Evolutionary conservation across 768 basidiomycete species (phyloP), one percentile per base, ranked within the genome.

Genomic region (Omphalotus guepiniiformis): DNA sequence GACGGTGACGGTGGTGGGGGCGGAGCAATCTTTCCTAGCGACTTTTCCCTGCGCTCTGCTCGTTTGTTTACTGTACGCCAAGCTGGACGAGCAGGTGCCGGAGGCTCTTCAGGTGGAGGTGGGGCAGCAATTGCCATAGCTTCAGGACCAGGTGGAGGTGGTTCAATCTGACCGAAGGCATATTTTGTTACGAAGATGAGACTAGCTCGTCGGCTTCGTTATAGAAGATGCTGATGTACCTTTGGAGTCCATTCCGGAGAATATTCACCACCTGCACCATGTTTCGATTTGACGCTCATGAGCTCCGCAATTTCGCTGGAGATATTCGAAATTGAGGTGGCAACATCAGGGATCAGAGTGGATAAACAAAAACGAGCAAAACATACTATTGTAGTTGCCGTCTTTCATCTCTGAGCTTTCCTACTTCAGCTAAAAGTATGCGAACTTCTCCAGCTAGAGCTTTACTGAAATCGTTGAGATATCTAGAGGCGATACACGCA

Each of bases 381-480:
- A 69, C 73, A 55, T 51, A 80, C 79, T 75, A 76, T 50, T 81
- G 80, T 49, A 81, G 62, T 36, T 75, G 71, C 25, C 78, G 63
- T 36, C 80, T 73, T 59, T 81, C 79, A 46, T 81, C 79, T 42
- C 79, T 69, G 21, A 81, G 70, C 54, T 81, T 78, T 21, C 79
- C 79, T 15, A 81, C 80, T 54, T 81, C 79, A 18, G 74, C 72
- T 21, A 81, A 71, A 13, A 81, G 70, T 46, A 81, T 79, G 28
- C 79, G 75, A n/a, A 81, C 78, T 58, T 81, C 79, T 46, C 71
- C 62, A 7, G 80, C 79, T 30, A 81, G 74, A 1, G 80, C 80
- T 54, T 81, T 82, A 63, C 77, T 79, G 58, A 80, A 80, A 56
- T 80, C 78, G 52, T 79, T 76, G 42, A 80, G 58, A 58, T 80